phyloP scores from a whole-genome alignment of 2,329 filamentous ascomycete species.

The Bipolaris victoriae region DNA sequence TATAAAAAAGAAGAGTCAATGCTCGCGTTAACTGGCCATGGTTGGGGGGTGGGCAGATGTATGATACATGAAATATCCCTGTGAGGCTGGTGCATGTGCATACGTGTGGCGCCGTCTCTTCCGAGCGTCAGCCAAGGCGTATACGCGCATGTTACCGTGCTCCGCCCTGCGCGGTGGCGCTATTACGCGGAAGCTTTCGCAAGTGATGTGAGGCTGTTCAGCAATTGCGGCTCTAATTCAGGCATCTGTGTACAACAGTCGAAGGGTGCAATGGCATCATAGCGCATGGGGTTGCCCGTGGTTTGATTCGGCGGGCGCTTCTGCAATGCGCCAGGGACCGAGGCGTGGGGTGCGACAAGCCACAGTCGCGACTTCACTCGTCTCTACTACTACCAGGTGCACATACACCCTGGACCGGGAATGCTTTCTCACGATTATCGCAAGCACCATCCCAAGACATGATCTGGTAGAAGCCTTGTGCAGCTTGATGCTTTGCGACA shows the following conservation, averaged over 20 bases:
- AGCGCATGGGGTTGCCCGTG: constrained; percentile 26
- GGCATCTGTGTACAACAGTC: not conserved
- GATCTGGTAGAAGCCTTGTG: not conserved
- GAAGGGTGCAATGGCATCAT: constrained; percentile 7
- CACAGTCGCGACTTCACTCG: constrained; percentile 22
- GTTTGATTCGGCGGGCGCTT: constrained; percentile 19
- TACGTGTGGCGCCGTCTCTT: constrained; percentile 35
- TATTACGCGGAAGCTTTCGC: constrained; percentile 42
- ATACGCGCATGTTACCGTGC: constrained; percentile 29
- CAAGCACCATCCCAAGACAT: not conserved
- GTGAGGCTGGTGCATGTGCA: constrained; percentile 41
- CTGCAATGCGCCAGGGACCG: constrained; percentile 21
- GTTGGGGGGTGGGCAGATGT: constrained; percentile 23
- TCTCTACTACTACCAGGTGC: not conserved
- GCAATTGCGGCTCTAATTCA: not conserved
- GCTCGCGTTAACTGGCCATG: constrained; percentile 17
- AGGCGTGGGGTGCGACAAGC: constrained; percentile 38
- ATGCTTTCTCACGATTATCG: not conserved
- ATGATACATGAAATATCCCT: constrained; percentile 28
- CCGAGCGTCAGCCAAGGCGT: constrained; percentile 30
- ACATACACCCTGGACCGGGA: not conserved
- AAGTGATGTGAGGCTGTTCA: constrained; percentile 20
- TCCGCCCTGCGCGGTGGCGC: constrained; percentile 40
- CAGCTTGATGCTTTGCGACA: constrained; percentile 21
- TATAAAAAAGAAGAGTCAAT: constrained; percentile 6